A percentile compares a stretch with the other conserved stretches of the same genome.
Evolutionary conservation across 306 rosid genomes (phyloP).

Genomic region (Rosa rugosa): DNA sequence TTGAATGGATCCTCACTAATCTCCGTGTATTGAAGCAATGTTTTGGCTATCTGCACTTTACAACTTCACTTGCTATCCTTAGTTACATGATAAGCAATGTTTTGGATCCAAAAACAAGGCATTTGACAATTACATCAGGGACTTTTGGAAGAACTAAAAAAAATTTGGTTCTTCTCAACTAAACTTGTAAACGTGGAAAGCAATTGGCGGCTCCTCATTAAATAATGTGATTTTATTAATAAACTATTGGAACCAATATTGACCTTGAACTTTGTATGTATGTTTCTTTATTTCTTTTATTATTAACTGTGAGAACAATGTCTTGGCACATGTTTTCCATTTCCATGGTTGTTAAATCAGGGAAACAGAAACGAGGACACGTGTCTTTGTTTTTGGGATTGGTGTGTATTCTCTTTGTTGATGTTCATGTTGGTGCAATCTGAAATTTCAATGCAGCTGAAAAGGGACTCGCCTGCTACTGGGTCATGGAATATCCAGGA

Average conservation of each 20-base stretch:
- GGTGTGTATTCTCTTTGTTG: slow-evolving; percentile 1
- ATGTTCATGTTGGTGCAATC: neutral
- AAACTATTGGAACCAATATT: neutral
- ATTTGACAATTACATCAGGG: neutral
- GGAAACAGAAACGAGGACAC: neutral
- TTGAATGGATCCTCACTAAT: neutral
- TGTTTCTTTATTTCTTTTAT: neutral
- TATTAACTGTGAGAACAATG: neutral
- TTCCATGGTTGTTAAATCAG: neutral
- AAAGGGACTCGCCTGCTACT: slow-evolving; percentile 59
- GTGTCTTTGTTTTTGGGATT: neutral
- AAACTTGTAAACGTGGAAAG: neutral
- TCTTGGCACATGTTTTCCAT: neutral
- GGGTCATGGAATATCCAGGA: slow-evolving; percentile 98
- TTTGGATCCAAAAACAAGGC: too few relatives aligned
- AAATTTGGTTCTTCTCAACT: neutral
- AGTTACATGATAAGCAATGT: neutral
- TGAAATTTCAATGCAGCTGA: slow-evolving; percentile 54
- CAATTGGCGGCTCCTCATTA: neutral
- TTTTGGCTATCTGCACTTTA: neutral
- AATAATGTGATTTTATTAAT: neutral
- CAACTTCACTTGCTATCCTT: neutral
- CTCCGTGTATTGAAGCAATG: neutral
- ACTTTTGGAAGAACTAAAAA: too few relatives aligned
- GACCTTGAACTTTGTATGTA: neutral